Conservation (phyloP, 2,329 filamentous ascomycete genomes). For the Aspergillus caelatus region DNA sequence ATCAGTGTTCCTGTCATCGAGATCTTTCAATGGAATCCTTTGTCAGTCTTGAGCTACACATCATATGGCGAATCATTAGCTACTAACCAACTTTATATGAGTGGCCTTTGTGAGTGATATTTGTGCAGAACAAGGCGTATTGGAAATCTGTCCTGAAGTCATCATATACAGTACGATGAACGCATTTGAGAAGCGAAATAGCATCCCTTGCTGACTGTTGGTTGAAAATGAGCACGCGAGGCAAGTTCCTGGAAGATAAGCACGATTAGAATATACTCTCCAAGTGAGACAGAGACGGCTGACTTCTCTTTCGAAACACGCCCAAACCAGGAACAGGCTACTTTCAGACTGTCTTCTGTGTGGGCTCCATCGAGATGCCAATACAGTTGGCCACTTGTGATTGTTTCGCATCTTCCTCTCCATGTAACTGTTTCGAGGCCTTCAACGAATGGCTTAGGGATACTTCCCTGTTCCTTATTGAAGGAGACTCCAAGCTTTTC, state of each 20-base stretch:
- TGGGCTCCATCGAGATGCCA: conserved; percentile 51
- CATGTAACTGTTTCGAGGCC: conserved; percentile 33
- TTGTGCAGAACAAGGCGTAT: background rate
- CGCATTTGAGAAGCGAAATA: conserved; percentile 24
- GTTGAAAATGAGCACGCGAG: conserved; percentile 35
- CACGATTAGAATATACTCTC: background rate
- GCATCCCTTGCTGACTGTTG: conserved; percentile 35
- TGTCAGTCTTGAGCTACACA: background rate
- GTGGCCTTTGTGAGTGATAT: background rate
- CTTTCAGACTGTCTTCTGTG: conserved; percentile 44
- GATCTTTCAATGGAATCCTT: background rate
- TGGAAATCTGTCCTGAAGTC: conserved; percentile 12
- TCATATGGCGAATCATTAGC: background rate
- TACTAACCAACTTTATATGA: background rate
- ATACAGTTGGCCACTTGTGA: conserved; percentile 22
- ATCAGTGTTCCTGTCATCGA: background rate
- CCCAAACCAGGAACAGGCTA: conserved; percentile 44
- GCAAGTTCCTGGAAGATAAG: conserved; percentile 10
- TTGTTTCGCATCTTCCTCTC: conserved; percentile 39
- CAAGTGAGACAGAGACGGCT: background rate
- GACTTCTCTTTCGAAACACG: conserved; percentile 17
- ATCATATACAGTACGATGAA: conserved; percentile 19
- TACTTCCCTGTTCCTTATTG: conserved; percentile 13
- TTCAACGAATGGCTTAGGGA: conserved; percentile 24
- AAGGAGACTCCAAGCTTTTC: background rate